A percentile compares a stretch with the other conserved stretches of the same genome.
phyloP scores from a whole-genome alignment of 2,329 filamentous ascomycete species.

The Diaporthe velutina region DNA sequence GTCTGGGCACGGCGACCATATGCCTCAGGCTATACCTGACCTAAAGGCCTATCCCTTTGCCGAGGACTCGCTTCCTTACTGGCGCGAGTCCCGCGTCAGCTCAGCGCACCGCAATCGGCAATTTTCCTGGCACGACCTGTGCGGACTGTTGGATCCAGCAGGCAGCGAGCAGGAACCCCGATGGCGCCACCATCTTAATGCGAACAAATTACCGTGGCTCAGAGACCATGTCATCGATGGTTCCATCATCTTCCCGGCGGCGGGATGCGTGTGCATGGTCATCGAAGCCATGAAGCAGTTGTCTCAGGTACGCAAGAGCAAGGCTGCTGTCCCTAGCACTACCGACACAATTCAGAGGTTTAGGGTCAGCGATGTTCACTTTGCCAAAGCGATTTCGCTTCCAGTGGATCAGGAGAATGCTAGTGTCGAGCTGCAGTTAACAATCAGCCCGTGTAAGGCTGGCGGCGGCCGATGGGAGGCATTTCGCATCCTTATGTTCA shows the following conservation, averaged over 20 bases:
- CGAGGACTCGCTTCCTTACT: constrained; percentile 30
- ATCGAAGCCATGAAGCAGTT: constrained; percentile 50
- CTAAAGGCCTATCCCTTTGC: constrained; percentile 39
- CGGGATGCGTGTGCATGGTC: constrained; percentile 52
- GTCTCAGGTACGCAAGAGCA: not conserved
- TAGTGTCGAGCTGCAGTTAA: constrained; percentile 26
- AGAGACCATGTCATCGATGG: constrained; percentile 62
- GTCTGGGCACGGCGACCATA: not conserved
- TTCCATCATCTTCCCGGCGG: constrained; percentile 62
- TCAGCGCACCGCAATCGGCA: constrained; percentile 50
- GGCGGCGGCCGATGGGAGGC: not conserved
- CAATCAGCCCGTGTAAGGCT: constrained; percentile 16
- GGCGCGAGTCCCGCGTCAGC: constrained; percentile 40
- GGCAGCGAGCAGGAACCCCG: constrained; percentile 12
- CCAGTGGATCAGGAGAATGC: constrained; percentile 5
- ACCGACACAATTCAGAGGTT: not conserved
- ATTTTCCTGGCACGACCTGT: constrained; percentile 47
- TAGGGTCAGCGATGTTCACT: constrained; percentile 6
- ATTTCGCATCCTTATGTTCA: constrained; percentile 24
- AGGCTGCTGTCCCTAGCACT: not conserved
- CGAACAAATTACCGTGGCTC: constrained; percentile 57
- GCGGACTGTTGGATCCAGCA: not conserved
- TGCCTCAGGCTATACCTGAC: constrained; percentile 20
- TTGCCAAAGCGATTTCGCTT: constrained; percentile 27
- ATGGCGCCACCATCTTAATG: constrained; percentile 8